Evolutionary conservation across 2,329 filamentous ascomycete species (phyloP).

Genomic region (Periconia digitata): DNA sequence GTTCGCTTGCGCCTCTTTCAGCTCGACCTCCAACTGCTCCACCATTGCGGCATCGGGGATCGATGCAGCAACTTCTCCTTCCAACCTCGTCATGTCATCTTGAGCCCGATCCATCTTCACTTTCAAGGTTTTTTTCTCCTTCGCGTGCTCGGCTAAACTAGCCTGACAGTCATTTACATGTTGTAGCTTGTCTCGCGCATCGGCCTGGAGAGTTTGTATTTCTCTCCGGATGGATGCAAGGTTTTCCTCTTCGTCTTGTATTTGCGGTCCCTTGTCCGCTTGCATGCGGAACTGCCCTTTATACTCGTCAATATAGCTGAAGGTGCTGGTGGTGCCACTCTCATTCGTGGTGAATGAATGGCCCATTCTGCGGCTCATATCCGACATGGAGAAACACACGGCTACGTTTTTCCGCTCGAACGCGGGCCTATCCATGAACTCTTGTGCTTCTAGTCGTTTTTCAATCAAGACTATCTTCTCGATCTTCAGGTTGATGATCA

Average conservation of each 20-base stretch:
- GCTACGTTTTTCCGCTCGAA: constrained; percentile 64
- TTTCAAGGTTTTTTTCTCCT: constrained; percentile 52
- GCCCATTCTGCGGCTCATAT: constrained; percentile 64
- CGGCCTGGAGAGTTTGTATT: constrained; percentile 25
- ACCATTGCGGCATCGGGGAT: constrained; percentile 61
- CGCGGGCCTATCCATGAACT: constrained; percentile 61
- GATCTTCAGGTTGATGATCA: constrained; percentile 80
- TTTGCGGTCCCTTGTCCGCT: constrained; percentile 70
- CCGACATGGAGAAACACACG: constrained; percentile 70
- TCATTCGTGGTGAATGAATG: constrained; percentile 49
- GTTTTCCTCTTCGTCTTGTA: constrained; percentile 55
- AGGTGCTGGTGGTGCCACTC: constrained; percentile 52
- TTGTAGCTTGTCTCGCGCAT: constrained; percentile 38
- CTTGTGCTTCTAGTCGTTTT: constrained; percentile 65
- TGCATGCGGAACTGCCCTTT: constrained; percentile 70
- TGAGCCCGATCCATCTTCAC: constrained; percentile 61
- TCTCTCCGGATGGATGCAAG: constrained; percentile 55
- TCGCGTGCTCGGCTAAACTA: constrained; percentile 55
- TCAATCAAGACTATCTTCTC: constrained; percentile 83
- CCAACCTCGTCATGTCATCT: constrained; percentile 65
- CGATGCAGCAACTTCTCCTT: constrained; percentile 63
- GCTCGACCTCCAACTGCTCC: constrained; percentile 48
- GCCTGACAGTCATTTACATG: constrained; percentile 52
- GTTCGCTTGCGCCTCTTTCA: constrained; percentile 60
- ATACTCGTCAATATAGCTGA: constrained; percentile 56